These are phyloP conservation scores for Fraxinus xanthoxyloides DNA, from an alignment of 305 asterid species.

Conservation along the genomic window DNA sequence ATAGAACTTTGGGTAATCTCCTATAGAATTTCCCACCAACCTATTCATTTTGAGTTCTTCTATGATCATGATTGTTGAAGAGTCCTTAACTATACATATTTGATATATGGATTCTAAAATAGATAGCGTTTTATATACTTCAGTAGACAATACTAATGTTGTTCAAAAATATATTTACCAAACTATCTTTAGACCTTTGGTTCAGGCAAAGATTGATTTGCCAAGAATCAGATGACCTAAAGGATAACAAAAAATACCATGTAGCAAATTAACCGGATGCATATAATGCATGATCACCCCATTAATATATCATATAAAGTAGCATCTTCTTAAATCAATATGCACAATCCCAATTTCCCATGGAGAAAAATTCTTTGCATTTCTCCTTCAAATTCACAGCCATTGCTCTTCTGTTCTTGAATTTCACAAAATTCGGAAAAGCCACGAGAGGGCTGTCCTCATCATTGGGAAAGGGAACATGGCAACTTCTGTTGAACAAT, in stretches of 20 bases:
- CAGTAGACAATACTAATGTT: too few species aligned
- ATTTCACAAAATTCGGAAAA: neutral
- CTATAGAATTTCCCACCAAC: too few species aligned
- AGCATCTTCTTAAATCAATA: neutral
- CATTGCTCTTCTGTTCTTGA: conserved; percentile 5
- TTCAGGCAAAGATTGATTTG: conserved; percentile 20
- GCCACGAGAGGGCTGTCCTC: neutral
- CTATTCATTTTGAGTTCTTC: too few species aligned
- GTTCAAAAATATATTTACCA: neutral
- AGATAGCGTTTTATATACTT: too few species aligned
- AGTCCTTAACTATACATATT: too few species aligned
- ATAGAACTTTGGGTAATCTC: too few species aligned
- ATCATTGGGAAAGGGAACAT: conserved; percentile 30
- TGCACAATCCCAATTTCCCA: neutral
- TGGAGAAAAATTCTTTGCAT: conserved; percentile 22
- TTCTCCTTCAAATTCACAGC: conserved; percentile 20
- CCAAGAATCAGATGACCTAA: conserved; percentile 14
- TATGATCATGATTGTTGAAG: too few species aligned
- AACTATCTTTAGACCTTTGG: neutral
- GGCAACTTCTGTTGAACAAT: conserved; percentile 52
- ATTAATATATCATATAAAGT: neutral
- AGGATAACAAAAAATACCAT: neutral
- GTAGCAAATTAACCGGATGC: neutral
- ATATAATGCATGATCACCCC: conserved; percentile 21
- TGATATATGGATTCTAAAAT: too few species aligned